Base-by-base conservation (phyloP, 2,329 filamentous ascomycete species). In the Botrytis elliptica region DNA sequence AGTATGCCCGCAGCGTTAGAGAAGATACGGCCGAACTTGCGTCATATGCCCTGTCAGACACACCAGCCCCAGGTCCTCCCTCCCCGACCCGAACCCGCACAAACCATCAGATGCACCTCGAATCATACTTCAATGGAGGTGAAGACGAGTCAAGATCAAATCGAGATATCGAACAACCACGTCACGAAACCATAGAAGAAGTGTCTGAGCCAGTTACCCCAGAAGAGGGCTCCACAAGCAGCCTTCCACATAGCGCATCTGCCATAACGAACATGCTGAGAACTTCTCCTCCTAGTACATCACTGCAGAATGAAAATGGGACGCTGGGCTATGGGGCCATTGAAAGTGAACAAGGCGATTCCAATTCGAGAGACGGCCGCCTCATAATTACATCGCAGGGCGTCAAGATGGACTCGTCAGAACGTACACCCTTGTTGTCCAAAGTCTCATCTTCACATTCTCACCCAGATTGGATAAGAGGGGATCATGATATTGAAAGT, bases 11-110 rank as follows among this genome's bases (percentile, higher is more conserved):
- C 74, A 92, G 90, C 77, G 92, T 97, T 59, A 91, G 94, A 76
- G 91, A 96, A 83, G 92, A 96, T 80, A 97, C 94, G 3, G 93
- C 94, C 70, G 93, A 97, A 83, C 86, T 97, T 73, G 94, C 94
- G 62, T 93, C 89, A 29, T 94, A 95, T 81, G 91, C 93, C 68
- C 87, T 97, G 42, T 91, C 91, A 57, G 89, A 92, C 78, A 86
- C 87, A 78, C 77, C 76, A 22, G 5, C 66, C 36, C 77, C 77
- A 49, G 79, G 76, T 62, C 79, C 82, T 80, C 74, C 76, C 40
- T 78, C 79, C 44, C 79, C 79, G 22, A 74, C 76, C 33, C 75
- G 75, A 40, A 73, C 74, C 60, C 75, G 76, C 14, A 63, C 74
- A 16, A 57, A 67, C 8, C 52, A 57, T 57, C 78, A 79, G 73